A percentile compares a stretch with the other conserved stretches of the same genome.
These are phyloP conservation scores for Blepharisma undulans DNA, from an alignment of 169 alveolate species.

Conservation along the genomic window DNA sequence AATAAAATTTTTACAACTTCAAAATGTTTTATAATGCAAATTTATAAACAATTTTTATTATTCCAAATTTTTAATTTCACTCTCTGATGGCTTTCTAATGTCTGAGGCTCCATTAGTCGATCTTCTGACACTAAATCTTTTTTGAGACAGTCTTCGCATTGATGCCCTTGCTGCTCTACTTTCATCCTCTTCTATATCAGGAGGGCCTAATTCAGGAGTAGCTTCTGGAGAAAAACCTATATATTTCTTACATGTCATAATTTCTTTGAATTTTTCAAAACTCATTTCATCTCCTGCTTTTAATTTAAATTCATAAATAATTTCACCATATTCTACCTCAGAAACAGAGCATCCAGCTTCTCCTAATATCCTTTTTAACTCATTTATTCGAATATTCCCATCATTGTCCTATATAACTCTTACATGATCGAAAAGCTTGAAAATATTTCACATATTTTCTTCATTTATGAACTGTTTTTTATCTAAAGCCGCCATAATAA, in stretches of 20 bases:
- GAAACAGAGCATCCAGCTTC: conserved; percentile 34
- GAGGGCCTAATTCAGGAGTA: neutral
- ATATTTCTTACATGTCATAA: neutral
- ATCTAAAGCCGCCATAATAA: conserved; percentile 20
- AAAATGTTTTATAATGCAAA: neutral
- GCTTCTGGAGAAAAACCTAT: conserved; percentile 11
- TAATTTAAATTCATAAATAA: conserved; percentile 18
- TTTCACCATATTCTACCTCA: neutral
- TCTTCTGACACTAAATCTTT: neutral
- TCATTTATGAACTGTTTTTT: neutral
- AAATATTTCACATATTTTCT: conserved; percentile 23
- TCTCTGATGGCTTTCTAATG: neutral
- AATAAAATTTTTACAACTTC: no score
- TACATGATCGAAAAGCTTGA: conserved; percentile 24
- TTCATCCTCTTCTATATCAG: neutral
- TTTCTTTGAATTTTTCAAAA: conserved; percentile 21
- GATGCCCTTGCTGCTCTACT: neutral
- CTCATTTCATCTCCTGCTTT: conserved; percentile 10
- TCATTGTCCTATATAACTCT: neutral
- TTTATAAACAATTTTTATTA: neutral
- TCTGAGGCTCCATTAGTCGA: neutral
- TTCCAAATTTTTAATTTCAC: neutral
- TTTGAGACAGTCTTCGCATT: neutral
- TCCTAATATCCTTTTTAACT: neutral
- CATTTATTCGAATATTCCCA: neutral